Conservation (phyloP, 495 filamentous ascomycete species). For the Tuber microsphaerosporum region DNA sequence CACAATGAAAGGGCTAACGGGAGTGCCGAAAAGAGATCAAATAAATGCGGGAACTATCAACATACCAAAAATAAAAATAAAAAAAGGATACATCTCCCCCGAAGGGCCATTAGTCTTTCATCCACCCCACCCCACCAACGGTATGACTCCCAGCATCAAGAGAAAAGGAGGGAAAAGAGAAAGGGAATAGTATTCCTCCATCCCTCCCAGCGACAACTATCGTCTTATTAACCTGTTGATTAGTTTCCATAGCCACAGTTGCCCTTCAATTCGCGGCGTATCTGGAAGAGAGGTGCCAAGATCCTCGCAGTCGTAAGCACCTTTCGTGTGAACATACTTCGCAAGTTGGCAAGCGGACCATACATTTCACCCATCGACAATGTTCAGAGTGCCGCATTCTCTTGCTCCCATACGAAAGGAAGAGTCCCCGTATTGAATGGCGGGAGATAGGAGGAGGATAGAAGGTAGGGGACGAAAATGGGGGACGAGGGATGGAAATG, state of each 20-base stretch:
- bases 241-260: too few species aligned
- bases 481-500: too few species aligned
- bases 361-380: not conserved
- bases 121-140: not conserved
- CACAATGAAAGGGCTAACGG: not conserved
- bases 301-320: too few species aligned
- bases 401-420: not conserved
- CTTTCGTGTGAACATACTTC: too few species aligned
- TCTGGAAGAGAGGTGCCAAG: too few species aligned
- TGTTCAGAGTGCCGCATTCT: not conserved
- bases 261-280: too few species aligned
- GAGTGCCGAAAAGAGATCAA: too few species aligned
- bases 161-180: not conserved
- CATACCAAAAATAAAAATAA: not conserved
- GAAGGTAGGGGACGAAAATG: too few species aligned
- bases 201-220: not conserved
- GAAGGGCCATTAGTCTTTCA: not conserved
- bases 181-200: not conserved
- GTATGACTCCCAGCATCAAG: not conserved
- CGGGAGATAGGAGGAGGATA: not conserved
- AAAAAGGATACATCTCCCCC: not conserved
- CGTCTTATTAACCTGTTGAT: not conserved
- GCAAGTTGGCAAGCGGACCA: too few species aligned
- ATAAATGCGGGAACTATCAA: not conserved
- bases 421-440: not conserved